Evolutionary conservation across 495 filamentous ascomycete genomes (phyloP), one percentile per base, ranked within the genome.

Genomic region (Articulospora tetracladia): DNA sequence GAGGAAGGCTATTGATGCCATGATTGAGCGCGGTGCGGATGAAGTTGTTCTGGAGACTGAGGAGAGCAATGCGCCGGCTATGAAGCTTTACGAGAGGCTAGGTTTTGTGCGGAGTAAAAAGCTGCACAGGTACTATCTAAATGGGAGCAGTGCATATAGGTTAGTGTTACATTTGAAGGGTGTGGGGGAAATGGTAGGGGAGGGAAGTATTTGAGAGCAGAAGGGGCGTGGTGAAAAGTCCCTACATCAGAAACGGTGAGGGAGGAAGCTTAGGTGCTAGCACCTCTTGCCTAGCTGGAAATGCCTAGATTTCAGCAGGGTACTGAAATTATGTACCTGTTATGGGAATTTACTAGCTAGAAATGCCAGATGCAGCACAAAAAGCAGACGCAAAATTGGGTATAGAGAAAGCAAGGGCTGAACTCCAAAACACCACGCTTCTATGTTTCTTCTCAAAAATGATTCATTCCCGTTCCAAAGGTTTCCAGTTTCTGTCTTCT

Each of bases 41-140:
- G 95, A 99, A 78, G 86, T 98, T 34, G 93, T 92, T 10, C 84
- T 99, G 41, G 95, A 99, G 78, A 99, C 95, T 1, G 95, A 99
- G 76, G 91, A 93, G 69, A 92, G 88, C 19, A 99, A 99, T 71
- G 85, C 86, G 2, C 90, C 92, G 4, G 92, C 92, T 7, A 93
- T 97, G 77, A 89, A 90, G 57, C 77, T 99, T 1, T 99, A 99
- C 74, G 95, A 98, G 69, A 78, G 92, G 0, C 77, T 99, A 4
- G 95, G 95, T 0, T 99, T 99, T 68, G 71, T 99, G 25, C 78
- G 92, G 56, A 96, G 90, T 60, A 99, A 99, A 74, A 87, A 90
- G 49, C 77, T 99, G 41, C 93, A 98, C 69, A 83, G 95, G 47
- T 99, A 99, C 69, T 99, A 99, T 67, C 73, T 99, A 48, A 98